A percentile compares a stretch with the other conserved stretches of the same genome.
Evolutionary conservation across 352 stramenopile species (phyloP).

Genomic region (Phytopythium boreale): DNA sequence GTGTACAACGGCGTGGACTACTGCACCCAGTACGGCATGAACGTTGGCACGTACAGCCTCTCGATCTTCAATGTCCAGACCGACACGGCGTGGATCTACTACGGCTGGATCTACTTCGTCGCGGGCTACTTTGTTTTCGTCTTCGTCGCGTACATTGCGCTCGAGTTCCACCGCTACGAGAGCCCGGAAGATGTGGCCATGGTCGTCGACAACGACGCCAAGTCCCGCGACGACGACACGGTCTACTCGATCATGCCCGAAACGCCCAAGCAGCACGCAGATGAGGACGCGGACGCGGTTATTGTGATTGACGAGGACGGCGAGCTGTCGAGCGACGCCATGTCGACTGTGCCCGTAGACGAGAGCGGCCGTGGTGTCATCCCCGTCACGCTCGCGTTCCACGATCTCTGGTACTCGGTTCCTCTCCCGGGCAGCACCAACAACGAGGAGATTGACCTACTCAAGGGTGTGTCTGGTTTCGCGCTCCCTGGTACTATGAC

Average conservation of each 20-base stretch:
- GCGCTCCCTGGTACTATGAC: conserved; percentile 41
- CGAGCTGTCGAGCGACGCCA: conserved; percentile 10
- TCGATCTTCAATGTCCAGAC: conserved; percentile 39
- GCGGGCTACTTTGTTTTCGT: conserved; percentile 30
- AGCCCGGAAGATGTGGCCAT: conserved; percentile 16
- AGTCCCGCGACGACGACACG: conserved; percentile 8
- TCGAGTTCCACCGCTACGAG: conserved; percentile 25
- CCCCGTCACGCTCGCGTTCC: conserved; percentile 34
- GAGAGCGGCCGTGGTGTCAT: conserved; percentile 19
- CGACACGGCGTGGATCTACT: conserved; percentile 52
- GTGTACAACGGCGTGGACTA: conserved; percentile 54
- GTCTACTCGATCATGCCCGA: conserved; percentile 18
- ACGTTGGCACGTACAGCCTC: conserved; percentile 42
- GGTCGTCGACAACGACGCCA: conserved; percentile 13
- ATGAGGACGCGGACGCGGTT: conserved; percentile 3
- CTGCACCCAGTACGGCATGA: conserved; percentile 24
- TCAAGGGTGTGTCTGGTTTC: conserved; percentile 40
- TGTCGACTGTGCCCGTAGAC: conserved; percentile 14
- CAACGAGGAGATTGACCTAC: conserved; percentile 30
- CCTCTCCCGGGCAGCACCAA: conserved; percentile 19
- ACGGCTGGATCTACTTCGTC: conserved; percentile 46
- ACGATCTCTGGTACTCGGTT: conserved; percentile 41
- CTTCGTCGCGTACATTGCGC: conserved; percentile 21
- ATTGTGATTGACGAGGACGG: conserved; percentile 17
- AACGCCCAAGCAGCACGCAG: conserved; percentile 12